Evolutionary conservation across 352 stramenopile genomes (phyloP), one percentile per base, ranked within the genome.

Genomic region (Phytophthora idaei): DNA sequence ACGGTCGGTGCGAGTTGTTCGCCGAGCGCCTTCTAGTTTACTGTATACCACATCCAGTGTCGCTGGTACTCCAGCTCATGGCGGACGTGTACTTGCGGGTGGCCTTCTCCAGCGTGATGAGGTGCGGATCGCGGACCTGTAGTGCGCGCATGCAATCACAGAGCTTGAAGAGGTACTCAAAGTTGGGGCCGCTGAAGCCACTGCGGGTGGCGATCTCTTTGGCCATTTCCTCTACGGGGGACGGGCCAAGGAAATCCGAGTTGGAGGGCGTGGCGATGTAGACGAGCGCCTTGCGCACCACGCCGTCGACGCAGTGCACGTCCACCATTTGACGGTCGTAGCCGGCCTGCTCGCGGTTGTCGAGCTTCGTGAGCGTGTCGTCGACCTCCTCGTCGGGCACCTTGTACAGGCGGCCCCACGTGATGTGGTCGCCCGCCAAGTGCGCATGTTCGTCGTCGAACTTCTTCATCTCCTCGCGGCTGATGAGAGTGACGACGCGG

Each of bases 251-350:
- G 54, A 97, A 97, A 54, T 94, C 85, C 53, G 79, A 62, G 64
- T 95, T 97, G n/a, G 84, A 77, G 5, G 87, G 82, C 51, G 85
- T 92, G 17, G 87, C 87, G 53, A 94, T 93, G 67, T 96, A 97
- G 17, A 96, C 87, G 27, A 94, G 64, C 4, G 90, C 90, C 28
- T 77, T 71, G 50, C 89, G 82, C 45, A 83, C 69, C 17, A 78
- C 58, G 25, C 85, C 88, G 48, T 95, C 85, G 34, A 79, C 78
- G 73, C 87, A 95, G 60, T 87, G 70, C 5, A 96, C 90, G 28
- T 92, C 78, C 15, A 97, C 84, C 45, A 84, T 72, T 69, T 83
- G 73, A 29, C 85, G 83, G 58, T 93, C 82, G 67, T 96, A 97
- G 44, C 89, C 89, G 12, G 88, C 82, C 64, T 92, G 80, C 57